phyloP scores from a whole-genome alignment of 2,329 filamentous ascomycete species.

The Rhynchosporium agropyri region DNA sequence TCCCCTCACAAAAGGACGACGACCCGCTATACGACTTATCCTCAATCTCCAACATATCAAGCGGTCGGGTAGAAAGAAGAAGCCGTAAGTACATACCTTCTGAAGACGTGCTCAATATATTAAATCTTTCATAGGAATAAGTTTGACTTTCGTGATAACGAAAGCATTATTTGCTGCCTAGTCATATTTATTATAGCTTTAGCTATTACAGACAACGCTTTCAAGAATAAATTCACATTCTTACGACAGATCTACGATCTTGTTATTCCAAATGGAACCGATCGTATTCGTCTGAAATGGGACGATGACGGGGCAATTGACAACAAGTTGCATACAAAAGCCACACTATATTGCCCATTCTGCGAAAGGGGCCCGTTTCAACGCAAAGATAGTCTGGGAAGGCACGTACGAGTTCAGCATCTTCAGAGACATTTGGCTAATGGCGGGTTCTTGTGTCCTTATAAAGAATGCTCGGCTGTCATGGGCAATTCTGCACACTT shows the following conservation, averaged over 20 bases:
- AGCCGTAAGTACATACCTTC: conserved; percentile 26
- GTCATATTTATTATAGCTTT: conserved; percentile 36
- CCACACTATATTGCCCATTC: background rate
- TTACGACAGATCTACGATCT: conserved; percentile 37
- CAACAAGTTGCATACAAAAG: background rate
- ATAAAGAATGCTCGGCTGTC: background rate
- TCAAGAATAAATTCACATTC: conserved; percentile 34
- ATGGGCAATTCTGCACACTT: background rate
- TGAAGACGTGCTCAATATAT: background rate
- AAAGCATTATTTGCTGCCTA: conserved; percentile 30
- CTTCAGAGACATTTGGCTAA: background rate
- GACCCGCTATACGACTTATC: conserved; percentile 30
- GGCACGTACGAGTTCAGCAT: background rate
- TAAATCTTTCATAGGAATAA: conserved; percentile 31
- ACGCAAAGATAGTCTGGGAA: background rate
- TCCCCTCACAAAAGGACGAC: conserved; percentile 25
- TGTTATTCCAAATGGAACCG: conserved; percentile 28
- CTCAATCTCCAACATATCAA: conserved; percentile 39
- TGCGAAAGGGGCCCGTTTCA: background rate
- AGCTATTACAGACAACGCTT: conserved; percentile 36
- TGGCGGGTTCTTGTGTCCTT: background rate
- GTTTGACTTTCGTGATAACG: conserved; percentile 36
- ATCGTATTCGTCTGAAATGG: conserved; percentile 34
- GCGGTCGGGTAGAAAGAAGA: conserved; percentile 32
- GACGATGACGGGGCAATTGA: conserved; percentile 29